Evolutionary conservation across 306 rosid species (phyloP), one percentile per base, ranked within the genome.

Genomic region (Pyrus communis): DNA sequence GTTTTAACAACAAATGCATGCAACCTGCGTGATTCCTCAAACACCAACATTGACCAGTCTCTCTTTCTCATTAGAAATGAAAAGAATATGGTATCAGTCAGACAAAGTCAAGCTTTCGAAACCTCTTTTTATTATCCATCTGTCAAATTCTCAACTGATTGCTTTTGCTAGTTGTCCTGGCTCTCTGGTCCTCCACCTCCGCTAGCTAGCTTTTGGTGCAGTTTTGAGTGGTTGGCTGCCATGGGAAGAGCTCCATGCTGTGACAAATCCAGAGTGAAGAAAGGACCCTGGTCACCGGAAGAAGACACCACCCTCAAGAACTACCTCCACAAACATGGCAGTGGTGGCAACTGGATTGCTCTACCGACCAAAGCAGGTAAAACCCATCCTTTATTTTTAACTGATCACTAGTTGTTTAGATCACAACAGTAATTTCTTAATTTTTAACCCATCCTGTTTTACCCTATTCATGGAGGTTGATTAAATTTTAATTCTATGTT

Each of bases 221-320:
- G 45, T 58, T 27, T 42, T 71, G 75, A 5, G 63, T 4, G 14
- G 6, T 19, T 64, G 58, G 40, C 49, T 51, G 70, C 68, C 78
- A 91, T 91, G 97, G 97, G 97, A 79, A 89, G 97, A 86, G 80
- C 97, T 76, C 97, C 97, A 1, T 88, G 97, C 45, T 91, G 95
- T 77, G 96, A 92, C 80, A 89, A 92, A 84, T 79, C 87, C 22
- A 85, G 71, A 40, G 96, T 92, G 70, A 92, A 92, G 75, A 85
- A 85, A 88, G 97, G 97, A 1, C 86, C 97, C 9, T 92, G 97
- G 97, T 92, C 96, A 45, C 90, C 91, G 30, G 93, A 92, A 76
- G 97, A 89, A 88, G 96, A 92, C 45, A 84, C 82, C 74, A 77
- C 83, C 52, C 96, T 92, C 76, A 92, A 49, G 73, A 77, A 43